Evolutionary conservation across 2,329 filamentous ascomycete genomes (phyloP).

Genomic region (Fusarium circinatum): DNA sequence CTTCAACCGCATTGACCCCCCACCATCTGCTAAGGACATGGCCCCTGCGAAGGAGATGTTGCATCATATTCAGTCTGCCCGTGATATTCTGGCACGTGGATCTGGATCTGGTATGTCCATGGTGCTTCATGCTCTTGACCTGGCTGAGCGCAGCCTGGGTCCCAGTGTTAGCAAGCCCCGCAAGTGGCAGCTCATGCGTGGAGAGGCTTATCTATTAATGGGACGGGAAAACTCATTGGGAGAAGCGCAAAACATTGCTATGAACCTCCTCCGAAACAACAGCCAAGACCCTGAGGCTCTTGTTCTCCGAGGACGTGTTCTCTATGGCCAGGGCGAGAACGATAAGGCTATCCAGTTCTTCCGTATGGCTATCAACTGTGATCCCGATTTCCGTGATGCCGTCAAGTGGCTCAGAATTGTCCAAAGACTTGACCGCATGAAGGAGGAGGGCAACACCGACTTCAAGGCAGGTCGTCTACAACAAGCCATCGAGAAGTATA

Average conservation of each 20-base stretch:
- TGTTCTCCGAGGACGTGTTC: slow-evolving; percentile 84
- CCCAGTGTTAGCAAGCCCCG: slow-evolving; percentile 80
- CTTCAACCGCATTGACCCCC: slow-evolving; percentile 81
- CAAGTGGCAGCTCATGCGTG: slow-evolving; percentile 93
- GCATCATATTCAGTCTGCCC: slow-evolving; percentile 81
- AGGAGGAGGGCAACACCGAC: slow-evolving; percentile 89
- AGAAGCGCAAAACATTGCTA: slow-evolving; percentile 92
- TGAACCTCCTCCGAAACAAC: slow-evolving; percentile 85
- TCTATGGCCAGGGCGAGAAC: slow-evolving; percentile 94
- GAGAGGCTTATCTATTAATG: slow-evolving; percentile 93
- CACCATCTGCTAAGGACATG: slow-evolving; percentile 86
- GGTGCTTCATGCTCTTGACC: slow-evolving; percentile 90
- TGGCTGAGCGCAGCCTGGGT: slow-evolving; percentile 85
- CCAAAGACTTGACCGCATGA: slow-evolving; percentile 91
- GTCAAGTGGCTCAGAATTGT: slow-evolving; percentile 90
- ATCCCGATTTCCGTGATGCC: slow-evolving; percentile 90
- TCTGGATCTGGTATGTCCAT: slow-evolving; percentile 86
- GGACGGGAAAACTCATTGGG: slow-evolving; percentile 87
- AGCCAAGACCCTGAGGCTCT: slow-evolving; percentile 93
- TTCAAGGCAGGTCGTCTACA: slow-evolving; percentile 89
- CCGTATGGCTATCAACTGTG: slow-evolving; percentile 86
- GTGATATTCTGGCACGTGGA: slow-evolving; percentile 78
- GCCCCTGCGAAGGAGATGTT: slow-evolving; percentile 86
- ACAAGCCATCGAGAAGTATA: slow-evolving; percentile 85
- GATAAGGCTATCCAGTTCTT: slow-evolving; percentile 95